phyloP scores from a whole-genome alignment of 768 basidiomycete genomes.

The Collybia sp. region DNA sequence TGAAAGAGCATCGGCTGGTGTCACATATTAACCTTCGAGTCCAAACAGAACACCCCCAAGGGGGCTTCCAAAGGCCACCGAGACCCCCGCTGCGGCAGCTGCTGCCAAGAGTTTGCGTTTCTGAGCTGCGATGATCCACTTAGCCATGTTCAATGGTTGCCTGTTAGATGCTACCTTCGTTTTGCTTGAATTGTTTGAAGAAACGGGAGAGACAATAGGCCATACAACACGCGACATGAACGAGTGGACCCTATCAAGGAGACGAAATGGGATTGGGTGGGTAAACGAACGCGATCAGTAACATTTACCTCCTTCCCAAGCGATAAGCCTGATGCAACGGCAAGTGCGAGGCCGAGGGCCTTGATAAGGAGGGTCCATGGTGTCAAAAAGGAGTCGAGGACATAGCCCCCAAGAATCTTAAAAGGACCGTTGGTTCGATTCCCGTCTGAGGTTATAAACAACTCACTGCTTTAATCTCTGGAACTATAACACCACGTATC shows the following conservation, averaged over 20 bases:
- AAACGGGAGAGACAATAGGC: conserved; percentile 63
- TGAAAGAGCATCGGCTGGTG: background rate
- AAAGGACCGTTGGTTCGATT: background rate
- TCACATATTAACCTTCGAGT: conserved; percentile 49
- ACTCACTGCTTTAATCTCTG: conserved; percentile 74
- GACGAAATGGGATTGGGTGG: background rate
- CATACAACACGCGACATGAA: conserved; percentile 83
- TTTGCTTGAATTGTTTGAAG: conserved; percentile 69
- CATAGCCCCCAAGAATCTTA: conserved; percentile 79
- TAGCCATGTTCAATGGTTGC: no score
- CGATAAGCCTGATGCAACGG: conserved; percentile 82
- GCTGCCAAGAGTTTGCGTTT: conserved; percentile 80
- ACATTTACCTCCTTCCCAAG: conserved; percentile 73
- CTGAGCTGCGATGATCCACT: conserved; percentile 42
- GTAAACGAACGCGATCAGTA: conserved; percentile 7
- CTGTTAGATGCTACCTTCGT: conserved; percentile 53
- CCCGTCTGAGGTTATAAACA: background rate
- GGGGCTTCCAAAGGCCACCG: conserved; percentile 86
- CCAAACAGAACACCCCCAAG: conserved; percentile 84
- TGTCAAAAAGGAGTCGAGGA: conserved; percentile 82
- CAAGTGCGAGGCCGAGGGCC: conserved; percentile 73
- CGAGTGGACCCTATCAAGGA: conserved; percentile 61
- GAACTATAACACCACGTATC: conserved; percentile 36
- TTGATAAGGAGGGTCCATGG: conserved; percentile 87
- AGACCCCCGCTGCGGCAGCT: conserved; percentile 82